phyloP scores from a whole-genome alignment of 257 asterid genomes.

The Striga asiatica region DNA sequence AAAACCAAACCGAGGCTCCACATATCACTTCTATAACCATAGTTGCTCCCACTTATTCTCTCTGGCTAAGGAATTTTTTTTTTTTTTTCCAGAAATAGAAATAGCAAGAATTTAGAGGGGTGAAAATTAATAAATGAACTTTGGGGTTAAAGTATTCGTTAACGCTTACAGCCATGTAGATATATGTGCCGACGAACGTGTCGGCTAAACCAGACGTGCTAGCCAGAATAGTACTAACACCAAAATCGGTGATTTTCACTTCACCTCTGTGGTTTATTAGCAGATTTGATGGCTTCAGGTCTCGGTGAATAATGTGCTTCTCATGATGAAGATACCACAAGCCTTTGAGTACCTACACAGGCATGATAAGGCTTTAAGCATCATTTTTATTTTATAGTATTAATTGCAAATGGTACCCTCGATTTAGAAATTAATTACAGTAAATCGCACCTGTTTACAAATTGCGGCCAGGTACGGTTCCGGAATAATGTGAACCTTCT shows the following conservation, averaged over 20 bases:
- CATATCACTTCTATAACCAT: constrained; percentile 69
- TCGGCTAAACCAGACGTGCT: constrained; percentile 63
- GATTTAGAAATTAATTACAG: no score
- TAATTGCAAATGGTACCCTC: no score
- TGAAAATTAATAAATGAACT: not conserved
- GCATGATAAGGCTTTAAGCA: not conserved
- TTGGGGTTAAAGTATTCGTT: not conserved
- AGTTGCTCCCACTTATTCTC: constrained; percentile 49
- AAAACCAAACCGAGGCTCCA: constrained; percentile 81
- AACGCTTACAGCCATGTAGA: constrained; percentile 82
- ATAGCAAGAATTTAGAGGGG: not conserved
- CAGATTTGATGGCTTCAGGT: constrained; percentile 78
- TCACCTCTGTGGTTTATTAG: constrained; percentile 74
- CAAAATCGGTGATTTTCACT: constrained; percentile 83
- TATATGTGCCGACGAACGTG: constrained; percentile 74
- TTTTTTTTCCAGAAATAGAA: not conserved
- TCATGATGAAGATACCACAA: constrained; percentile 87
- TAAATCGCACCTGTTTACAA: constrained; percentile 45
- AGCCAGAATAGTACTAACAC: constrained; percentile 67
- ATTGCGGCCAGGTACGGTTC: constrained; percentile 62
- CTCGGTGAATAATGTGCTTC: constrained; percentile 75
- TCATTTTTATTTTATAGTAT: no score
- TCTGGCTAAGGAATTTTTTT: no score
- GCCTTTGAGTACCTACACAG: constrained; percentile 68
- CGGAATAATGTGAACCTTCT: constrained; percentile 43